These are phyloP conservation scores for Heimioporus sp. DNA, from an alignment of 768 basidiomycete genomes.

Conservation along the genomic window DNA sequence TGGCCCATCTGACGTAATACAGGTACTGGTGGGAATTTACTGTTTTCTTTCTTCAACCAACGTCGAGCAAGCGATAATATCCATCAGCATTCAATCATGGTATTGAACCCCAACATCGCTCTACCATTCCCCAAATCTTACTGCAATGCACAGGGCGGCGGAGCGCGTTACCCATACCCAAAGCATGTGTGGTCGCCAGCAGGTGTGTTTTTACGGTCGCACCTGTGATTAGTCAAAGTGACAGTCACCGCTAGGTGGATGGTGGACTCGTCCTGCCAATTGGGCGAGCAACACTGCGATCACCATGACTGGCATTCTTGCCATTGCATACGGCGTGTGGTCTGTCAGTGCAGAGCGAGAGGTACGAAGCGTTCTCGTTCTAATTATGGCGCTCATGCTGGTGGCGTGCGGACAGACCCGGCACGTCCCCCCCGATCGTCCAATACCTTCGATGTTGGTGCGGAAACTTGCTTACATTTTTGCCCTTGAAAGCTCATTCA, in stretches of 20 bases:
- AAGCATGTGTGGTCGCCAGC: slow-evolving; percentile 95
- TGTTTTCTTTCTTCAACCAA: too few relatives aligned
- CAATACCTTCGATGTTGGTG: slow-evolving; percentile 81
- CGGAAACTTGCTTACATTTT: slow-evolving; percentile 23
- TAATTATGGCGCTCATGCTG: slow-evolving; percentile 4
- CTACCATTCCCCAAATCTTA: background rate
- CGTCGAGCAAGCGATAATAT: too few relatives aligned
- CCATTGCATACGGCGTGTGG: slow-evolving; percentile 68
- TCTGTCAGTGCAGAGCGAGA: slow-evolving; percentile 74
- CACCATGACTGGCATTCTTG: slow-evolving; percentile 63
- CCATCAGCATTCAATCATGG: slow-evolving; percentile 8
- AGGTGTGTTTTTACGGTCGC: slow-evolving; percentile 42
- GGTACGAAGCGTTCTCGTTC: slow-evolving; percentile 39
- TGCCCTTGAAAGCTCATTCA: slow-evolving; percentile 1
- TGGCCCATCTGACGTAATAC: too few relatives aligned
- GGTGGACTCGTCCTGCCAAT: slow-evolving; percentile 91
- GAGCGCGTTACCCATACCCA: slow-evolving; percentile 86
- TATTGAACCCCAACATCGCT: background rate
- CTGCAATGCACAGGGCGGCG: slow-evolving; percentile 60
- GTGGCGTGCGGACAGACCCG: slow-evolving; percentile 45
- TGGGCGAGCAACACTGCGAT: slow-evolving; percentile 87
- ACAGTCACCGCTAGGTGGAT: slow-evolving; percentile 62
- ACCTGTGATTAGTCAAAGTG: background rate
- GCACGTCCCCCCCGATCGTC: slow-evolving; percentile 54
- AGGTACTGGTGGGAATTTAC: too few relatives aligned